phyloP scores from a whole-genome alignment of 169 alveolate genomes.

The Theileria luwenshuni region DNA sequence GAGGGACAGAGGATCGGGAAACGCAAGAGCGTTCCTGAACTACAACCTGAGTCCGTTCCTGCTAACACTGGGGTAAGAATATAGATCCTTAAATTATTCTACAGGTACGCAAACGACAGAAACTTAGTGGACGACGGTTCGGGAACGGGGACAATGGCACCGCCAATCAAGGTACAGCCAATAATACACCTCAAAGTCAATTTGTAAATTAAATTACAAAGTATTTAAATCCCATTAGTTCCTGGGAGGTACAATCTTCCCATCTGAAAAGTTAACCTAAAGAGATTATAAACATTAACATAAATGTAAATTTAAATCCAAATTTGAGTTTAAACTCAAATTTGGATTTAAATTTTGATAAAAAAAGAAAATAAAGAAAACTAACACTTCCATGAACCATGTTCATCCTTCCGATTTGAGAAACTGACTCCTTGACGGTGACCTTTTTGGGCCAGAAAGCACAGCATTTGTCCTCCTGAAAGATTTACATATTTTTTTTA shows the following conservation, averaged over 20 bases:
- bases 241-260: constrained; percentile 42
- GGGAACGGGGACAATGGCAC: constrained; percentile 64
- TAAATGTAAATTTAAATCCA: too few species aligned
- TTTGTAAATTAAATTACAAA: constrained; percentile 20
- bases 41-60: constrained; percentile 61
- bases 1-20: constrained; percentile 74
- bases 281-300: too few species aligned
- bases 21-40: constrained; percentile 61
- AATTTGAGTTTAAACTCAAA: too few species aligned
- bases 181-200: constrained; percentile 66
- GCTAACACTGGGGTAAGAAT: constrained; percentile 67
- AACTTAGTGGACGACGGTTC: constrained; percentile 69
- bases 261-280: constrained; percentile 53
- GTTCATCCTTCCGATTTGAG: background rate
- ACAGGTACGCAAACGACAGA: constrained; percentile 62
- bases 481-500: background rate
- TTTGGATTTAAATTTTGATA: too few species aligned
- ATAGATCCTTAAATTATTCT: background rate
- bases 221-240: constrained; percentile 1
- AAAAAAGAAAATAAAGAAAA: background rate
- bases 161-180: constrained; percentile 73
- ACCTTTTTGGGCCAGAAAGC: constrained; percentile 59
- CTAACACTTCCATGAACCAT: constrained; percentile 54
- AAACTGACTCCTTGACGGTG: constrained; percentile 8
- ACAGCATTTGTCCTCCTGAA: constrained; percentile 62